Percentiles rank a stretch among this genome's conserved stretches.
Evolutionary conservation across 768 basidiomycete species (phyloP).

Genomic region (Lentinula raphanica): DNA sequence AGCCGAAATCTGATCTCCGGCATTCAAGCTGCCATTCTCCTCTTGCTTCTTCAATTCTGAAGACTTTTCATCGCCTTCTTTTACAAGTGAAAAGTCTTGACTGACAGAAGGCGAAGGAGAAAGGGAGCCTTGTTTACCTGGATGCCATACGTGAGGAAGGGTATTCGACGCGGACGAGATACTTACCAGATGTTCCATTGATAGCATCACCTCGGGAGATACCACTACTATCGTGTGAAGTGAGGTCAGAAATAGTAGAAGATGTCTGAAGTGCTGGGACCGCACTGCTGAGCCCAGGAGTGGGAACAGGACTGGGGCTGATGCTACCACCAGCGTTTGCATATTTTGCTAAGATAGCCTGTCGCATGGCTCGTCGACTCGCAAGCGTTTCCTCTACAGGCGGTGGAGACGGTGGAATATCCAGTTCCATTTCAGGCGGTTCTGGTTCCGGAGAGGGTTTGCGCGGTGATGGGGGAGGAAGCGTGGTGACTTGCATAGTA

Average conservation of each 20-base stretch:
- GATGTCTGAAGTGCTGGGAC: constrained; percentile 61
- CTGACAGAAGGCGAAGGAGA: constrained; percentile 55
- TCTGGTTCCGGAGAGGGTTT: constrained; percentile 26
- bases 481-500: constrained; percentile 12
- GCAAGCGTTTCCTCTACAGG: constrained; percentile 62
- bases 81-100: constrained; percentile 59
- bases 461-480: constrained; percentile 15
- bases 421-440: constrained; percentile 47
- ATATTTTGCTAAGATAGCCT: constrained; percentile 79
- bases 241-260: constrained; percentile 57
- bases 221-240: constrained; percentile 43
- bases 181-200: constrained; percentile 23
- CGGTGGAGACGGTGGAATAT: constrained; percentile 46
- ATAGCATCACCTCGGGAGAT: constrained; percentile 25
- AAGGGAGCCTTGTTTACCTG: constrained; percentile 49
- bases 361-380: constrained; percentile 65
- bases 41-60: constrained; percentile 40
- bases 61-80: constrained; percentile 50
- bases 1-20: constrained; percentile 69
- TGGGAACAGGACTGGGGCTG: constrained; percentile 42
- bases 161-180: constrained; percentile 3
- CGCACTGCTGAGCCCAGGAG: constrained; percentile 60
- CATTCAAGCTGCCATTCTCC: constrained; percentile 28
- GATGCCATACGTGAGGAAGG: constrained; percentile 1
- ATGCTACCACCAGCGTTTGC: constrained; percentile 42